Evolutionary conservation across 2,329 filamentous ascomycete genomes (phyloP).

Genomic region (Talaromyces sp.): DNA sequence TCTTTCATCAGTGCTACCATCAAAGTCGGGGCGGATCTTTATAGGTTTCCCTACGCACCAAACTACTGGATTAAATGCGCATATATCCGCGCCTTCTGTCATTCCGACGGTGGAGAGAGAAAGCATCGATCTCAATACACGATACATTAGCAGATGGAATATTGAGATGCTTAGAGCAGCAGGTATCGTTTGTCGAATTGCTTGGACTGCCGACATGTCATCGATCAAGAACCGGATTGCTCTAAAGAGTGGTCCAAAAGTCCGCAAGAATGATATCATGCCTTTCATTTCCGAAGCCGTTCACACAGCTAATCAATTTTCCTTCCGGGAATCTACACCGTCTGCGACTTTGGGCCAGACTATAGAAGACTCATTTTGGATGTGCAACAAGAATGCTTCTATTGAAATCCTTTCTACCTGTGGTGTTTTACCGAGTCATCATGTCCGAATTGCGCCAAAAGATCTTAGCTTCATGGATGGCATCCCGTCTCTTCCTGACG

Average conservation of each 20-base stretch:
- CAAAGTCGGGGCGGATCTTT: constrained; percentile 85
- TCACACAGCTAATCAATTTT: constrained; percentile 83
- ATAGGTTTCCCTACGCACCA: constrained; percentile 98
- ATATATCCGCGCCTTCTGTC: constrained; percentile 91
- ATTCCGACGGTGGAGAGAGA: constrained; percentile 97
- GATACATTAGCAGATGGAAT: constrained; percentile 95
- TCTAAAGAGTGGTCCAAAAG: constrained; percentile 42
- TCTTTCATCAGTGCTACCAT: constrained; percentile 85
- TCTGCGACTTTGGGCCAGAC: constrained; percentile 77
- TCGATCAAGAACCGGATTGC: constrained; percentile 64
- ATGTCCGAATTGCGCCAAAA: constrained; percentile 72
- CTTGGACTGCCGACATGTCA: constrained; percentile 83
- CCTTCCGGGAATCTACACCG: constrained; percentile 85
- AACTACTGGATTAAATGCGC: constrained; percentile 88
- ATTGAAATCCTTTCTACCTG: constrained; percentile 87
- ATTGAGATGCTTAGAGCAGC: constrained; percentile 86
- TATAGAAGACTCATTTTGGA: constrained; percentile 96
- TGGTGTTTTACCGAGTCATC: constrained; percentile 78
- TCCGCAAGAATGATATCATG: constrained; percentile 62
- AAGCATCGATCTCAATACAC: constrained; percentile 92
- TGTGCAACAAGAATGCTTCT: constrained; percentile 72
- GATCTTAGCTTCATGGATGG: constrained; percentile 77
- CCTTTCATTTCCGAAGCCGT: constrained; percentile 73
- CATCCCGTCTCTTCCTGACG: constrained; percentile 79
- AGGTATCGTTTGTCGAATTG: constrained; percentile 83